Evolutionary conservation across 495 filamentous ascomycete species (phyloP).

Genomic region (Filosporella fistucella): DNA sequence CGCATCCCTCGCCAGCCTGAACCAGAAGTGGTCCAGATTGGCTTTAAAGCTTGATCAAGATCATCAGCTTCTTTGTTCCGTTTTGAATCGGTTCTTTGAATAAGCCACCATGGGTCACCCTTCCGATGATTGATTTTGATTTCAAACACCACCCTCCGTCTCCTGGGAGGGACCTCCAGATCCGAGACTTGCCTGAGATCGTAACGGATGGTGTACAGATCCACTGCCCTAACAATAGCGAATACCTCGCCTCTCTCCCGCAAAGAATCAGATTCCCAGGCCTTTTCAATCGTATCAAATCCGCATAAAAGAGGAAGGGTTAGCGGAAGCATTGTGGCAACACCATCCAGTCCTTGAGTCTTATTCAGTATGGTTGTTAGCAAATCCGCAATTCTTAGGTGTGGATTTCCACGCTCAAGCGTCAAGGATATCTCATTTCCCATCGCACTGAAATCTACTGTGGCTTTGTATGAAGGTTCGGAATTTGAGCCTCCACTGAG

Average conservation of each 20-base stretch:
- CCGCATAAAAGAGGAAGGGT: slow-evolving; percentile 67
- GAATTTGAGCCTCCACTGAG: not conserved
- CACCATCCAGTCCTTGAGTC: slow-evolving; percentile 47
- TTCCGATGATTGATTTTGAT: slow-evolving; percentile 29
- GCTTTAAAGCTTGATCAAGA: slow-evolving; percentile 14
- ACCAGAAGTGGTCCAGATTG: slow-evolving; percentile 18
- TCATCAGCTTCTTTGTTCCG: slow-evolving; percentile 12
- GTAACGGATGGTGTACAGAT: slow-evolving; percentile 47
- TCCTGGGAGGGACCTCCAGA: not conserved
- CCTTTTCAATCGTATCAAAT: slow-evolving; percentile 51
- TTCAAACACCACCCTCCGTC: slow-evolving; percentile 31
- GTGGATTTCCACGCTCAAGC: slow-evolving; percentile 67
- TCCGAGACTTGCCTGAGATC: slow-evolving; percentile 22
- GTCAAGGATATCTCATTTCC: slow-evolving; percentile 36
- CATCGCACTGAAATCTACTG: slow-evolving; percentile 30
- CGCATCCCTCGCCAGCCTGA: slow-evolving; percentile 21
- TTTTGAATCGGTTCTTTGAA: slow-evolving; percentile 11
- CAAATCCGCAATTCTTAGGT: slow-evolving; percentile 63
- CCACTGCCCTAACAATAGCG: slow-evolving; percentile 36
- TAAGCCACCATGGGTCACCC: slow-evolving; percentile 36
- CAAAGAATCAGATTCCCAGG: slow-evolving; percentile 28
- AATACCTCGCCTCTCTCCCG: slow-evolving; percentile 34
- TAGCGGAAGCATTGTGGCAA: slow-evolving; percentile 47
- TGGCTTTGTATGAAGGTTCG: slow-evolving; percentile 21
- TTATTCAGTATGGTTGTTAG: slow-evolving; percentile 59